These are phyloP conservation scores for Cryomyces antarcticus DNA, from an alignment of 495 filamentous ascomycete genomes.

Conservation along the genomic window DNA sequence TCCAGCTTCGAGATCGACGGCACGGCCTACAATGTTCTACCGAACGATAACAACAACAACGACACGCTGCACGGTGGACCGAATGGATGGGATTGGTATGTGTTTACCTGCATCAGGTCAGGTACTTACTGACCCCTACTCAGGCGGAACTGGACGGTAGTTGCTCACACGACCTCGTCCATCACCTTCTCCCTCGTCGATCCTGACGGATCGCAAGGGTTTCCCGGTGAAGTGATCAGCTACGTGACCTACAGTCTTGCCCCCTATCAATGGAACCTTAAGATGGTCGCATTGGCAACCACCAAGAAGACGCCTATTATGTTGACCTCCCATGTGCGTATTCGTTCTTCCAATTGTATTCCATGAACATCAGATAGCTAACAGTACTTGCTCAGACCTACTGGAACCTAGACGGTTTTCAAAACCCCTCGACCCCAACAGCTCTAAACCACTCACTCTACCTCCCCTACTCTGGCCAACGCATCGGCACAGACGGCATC, in stretches of 20 bases:
- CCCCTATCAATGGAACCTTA: slow-evolving; percentile 18
- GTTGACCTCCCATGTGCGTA: slow-evolving; percentile 23
- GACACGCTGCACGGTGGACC: slow-evolving; percentile 70
- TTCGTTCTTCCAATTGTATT: not conserved
- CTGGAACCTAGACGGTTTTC: slow-evolving; percentile 77
- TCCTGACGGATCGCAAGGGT: slow-evolving; percentile 44
- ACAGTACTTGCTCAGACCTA: slow-evolving; percentile 41
- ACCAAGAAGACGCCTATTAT: slow-evolving; percentile 40
- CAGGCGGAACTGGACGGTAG: slow-evolving; percentile 50
- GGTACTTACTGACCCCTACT: not conserved
- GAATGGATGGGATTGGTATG: slow-evolving; percentile 46
- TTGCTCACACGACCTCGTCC: slow-evolving; percentile 38
- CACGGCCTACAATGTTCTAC: slow-evolving; percentile 29
- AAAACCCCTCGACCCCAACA: slow-evolving; percentile 28
- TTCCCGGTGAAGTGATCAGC: slow-evolving; percentile 61
- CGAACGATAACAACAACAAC: slow-evolving; percentile 50
- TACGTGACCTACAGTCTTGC: slow-evolving; percentile 50
- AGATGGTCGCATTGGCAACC: slow-evolving; percentile 17
- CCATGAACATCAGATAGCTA: not conserved
- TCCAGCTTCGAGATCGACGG: slow-evolving; percentile 56
- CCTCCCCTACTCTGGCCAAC: slow-evolving; percentile 48
- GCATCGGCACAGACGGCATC: slow-evolving; percentile 54
- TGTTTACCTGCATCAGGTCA: slow-evolving; percentile 16
- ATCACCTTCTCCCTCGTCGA: slow-evolving; percentile 71
- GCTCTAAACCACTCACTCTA: slow-evolving; percentile 51